Evolutionary conservation across 495 filamentous ascomycete genomes (phyloP), one percentile per base, ranked within the genome.

Genomic region (Talaromyces trachyspermus): DNA sequence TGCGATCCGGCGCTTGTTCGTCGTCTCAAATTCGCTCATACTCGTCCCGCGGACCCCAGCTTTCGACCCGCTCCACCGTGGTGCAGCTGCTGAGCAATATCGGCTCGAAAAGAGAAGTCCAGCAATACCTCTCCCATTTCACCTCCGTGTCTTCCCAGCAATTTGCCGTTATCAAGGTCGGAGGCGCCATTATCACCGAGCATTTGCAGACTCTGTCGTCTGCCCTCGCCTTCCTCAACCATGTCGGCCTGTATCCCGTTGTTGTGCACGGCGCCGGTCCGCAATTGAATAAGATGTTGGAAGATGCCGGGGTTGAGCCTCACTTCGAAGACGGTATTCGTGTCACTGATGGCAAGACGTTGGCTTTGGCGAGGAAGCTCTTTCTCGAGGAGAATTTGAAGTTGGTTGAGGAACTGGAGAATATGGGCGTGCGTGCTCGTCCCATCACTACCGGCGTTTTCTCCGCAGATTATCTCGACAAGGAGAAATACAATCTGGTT

Each of bases 101-200:
- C 56, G 90, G 88, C 36, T 95, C 90, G 40, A 96, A 95, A 77
- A 78, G 92, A 43, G 92, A 98, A 69, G 90, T 95, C 30, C 87
- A 97, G 73, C 94, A 97, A 61, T 97, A 98, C 70, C 83, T 97
- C 44, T 94, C 91, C 41, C 90, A 96, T 61, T 98, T 98, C 75
- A 92, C 84, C 47, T 95, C 90, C 26, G 92, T 96, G 39, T 94
- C 91, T 18, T 95, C 88, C 4, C 91, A 96, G 74, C 89, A 95
- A 59, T 98, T 98, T 65, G 92, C 92, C 55, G 92, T 98, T 43
- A 96, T 98, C 66, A 98, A 98, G 74, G 94, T 98, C 43, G 92
- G 92, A 18, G 92, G 92, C 43, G 92, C 94, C 43, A 97, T 97
- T 57, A 83, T 98, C 55, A 95, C 91, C 49, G 91, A 97, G 64